Evolutionary conservation across 805 yeast species (phyloP), one percentile per base, ranked within the genome.

Genomic region (Novakomyces olei): DNA sequence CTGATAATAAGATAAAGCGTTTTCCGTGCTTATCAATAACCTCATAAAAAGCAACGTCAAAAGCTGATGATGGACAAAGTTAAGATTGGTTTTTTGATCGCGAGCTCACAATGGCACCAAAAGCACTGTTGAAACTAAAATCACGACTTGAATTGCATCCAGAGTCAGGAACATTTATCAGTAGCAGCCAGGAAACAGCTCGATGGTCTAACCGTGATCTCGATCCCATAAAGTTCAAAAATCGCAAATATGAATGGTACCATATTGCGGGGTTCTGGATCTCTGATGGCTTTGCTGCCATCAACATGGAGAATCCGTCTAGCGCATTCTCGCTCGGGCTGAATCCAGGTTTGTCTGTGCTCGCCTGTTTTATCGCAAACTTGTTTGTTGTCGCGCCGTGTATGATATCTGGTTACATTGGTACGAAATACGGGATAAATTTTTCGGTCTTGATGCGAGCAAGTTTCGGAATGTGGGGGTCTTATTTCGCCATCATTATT

Each of bases 191-290:
- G n/a, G n/a, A n/a, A n/a, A n/a, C n/a, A n/a, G n/a, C n/a, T n/a
- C n/a, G n/a, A n/a, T 22, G 25, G 25, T 22, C 22, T 19, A 14
- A 15, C 30, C 5, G 15, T 14, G 44, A 41, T 34, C 23, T 41
- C 14, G 33, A 30, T 19, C 44, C 44, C 12, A 35, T 41, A 4
- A 40, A 40, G 5, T 33, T 37, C 5, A 26, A 28, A 5, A 29
- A 67, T 38, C 47, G 69, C 34, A 55, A 61, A 0, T 65, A 69
- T 69, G 60, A 57, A 10, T 43, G 47, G 19, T 48, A 54, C 44
- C 55, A 60, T 23, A 62, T 53, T 40, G 42, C 57, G 18, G 41
- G 35, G 15, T 43, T 34, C 29, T 43, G 46, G 47, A 37, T 34
- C 25, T 36, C 41, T 14, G 43, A 41, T 26, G 37, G 41, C 16